These are phyloP conservation scores for Talaromyces rugulosus DNA, from an alignment of 2,329 filamentous ascomycete genomes.

Conservation along the genomic window DNA sequence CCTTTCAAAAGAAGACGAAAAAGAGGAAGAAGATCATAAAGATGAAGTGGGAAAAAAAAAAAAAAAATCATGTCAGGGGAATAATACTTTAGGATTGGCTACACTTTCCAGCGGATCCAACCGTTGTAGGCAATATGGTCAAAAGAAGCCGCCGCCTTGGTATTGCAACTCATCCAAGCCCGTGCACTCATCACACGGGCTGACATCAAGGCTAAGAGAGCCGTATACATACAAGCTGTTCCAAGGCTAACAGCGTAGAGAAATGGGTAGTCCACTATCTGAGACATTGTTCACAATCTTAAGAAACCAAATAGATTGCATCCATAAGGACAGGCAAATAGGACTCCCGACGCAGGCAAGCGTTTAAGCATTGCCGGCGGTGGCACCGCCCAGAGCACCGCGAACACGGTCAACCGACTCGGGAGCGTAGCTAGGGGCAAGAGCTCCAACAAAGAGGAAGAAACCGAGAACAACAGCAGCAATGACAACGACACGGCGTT, in stretches of 20 bases:
- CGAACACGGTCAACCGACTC: conserved; percentile 31
- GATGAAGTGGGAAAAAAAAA: conserved; percentile 3
- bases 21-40: conserved; percentile 10
- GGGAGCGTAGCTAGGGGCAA: conserved; percentile 53
- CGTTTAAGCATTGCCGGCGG: conserved; percentile 29
- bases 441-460: conserved; percentile 60
- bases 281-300: neutral
- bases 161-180: conserved; percentile 3
- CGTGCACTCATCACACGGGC: conserved; percentile 2
- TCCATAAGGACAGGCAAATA: no score
- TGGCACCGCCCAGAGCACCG: conserved; percentile 32
- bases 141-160: conserved; percentile 3
- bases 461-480: conserved; percentile 62
- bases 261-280: neutral
- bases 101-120: conserved; percentile 32
- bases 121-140: conserved; percentile 20
- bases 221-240: conserved; percentile 1
- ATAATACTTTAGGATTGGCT: conserved; percentile 22
- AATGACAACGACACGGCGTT: conserved; percentile 74
- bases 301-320: neutral
- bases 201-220: neutral
- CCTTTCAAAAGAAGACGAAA: conserved; percentile 5
- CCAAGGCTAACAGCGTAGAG: neutral
- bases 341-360: neutral
- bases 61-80: conserved; percentile 11